phyloP scores from a whole-genome alignment of 2,329 filamentous ascomycete species.

The Scedosporium dehoogii region DNA sequence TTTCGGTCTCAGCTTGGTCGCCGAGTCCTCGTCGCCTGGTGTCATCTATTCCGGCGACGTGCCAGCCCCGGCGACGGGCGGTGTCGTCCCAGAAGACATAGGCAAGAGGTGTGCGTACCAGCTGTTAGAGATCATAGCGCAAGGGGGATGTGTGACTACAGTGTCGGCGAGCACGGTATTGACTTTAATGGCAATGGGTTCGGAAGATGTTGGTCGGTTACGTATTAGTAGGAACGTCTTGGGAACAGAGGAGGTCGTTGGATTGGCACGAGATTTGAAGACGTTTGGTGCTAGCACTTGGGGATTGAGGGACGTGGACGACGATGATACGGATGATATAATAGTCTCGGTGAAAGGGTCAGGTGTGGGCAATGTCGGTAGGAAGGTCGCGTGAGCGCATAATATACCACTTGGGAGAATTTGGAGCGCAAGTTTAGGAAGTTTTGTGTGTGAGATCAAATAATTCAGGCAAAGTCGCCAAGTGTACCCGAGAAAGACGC shows the following conservation, averaged over 20 bases:
- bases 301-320: constrained; percentile 69
- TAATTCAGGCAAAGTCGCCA: background rate
- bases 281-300: constrained; percentile 86
- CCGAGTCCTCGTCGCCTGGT: constrained; percentile 74
- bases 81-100: constrained; percentile 79
- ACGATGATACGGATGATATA: constrained; percentile 60
- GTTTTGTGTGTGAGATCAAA: background rate
- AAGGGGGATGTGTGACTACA: constrained; percentile 71
- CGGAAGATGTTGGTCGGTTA: constrained; percentile 85
- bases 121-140: constrained; percentile 70
- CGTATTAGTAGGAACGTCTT: constrained; percentile 73
- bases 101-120: constrained; percentile 84
- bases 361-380: constrained; percentile 88
- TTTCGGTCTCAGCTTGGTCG: constrained; percentile 83
- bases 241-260: constrained; percentile 69
- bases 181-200: constrained; percentile 94
- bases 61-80: constrained; percentile 63
- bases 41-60: constrained; percentile 84
- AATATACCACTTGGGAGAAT: constrained; percentile 1
- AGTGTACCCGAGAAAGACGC: background rate
- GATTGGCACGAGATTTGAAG: constrained; percentile 72
- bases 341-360: constrained; percentile 85
- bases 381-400: constrained; percentile 59
- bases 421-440: no score
- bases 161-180: constrained; percentile 66